Conservation (phyloP, 495 filamentous ascomycete genomes). For the Cercophora sp. region DNA sequence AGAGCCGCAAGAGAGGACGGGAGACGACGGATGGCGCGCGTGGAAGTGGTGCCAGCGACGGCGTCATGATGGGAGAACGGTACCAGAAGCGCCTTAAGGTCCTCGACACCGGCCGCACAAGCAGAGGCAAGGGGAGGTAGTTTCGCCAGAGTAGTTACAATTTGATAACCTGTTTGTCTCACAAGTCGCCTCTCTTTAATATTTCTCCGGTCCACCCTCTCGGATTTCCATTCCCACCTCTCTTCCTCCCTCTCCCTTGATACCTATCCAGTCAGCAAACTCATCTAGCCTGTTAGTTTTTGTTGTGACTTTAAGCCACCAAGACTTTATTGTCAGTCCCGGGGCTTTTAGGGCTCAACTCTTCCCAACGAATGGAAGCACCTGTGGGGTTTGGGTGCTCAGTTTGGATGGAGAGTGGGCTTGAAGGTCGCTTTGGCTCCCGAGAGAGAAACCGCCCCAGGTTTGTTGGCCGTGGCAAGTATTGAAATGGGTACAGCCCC, state of each 20-base stretch:
- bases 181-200: neutral
- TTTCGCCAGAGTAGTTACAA: neutral
- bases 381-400: no score
- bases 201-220: neutral
- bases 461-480: no score
- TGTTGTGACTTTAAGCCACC: no score
- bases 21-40: slow-evolving; percentile 55
- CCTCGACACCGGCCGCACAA: slow-evolving; percentile 55
- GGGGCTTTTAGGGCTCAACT: no score
- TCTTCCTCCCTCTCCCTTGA: neutral
- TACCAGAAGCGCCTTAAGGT: slow-evolving; percentile 74
- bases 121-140: slow-evolving; percentile 40
- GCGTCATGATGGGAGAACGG: slow-evolving; percentile 57
- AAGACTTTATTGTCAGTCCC: no score
- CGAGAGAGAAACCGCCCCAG: no score
- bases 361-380: no score
- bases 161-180: neutral
- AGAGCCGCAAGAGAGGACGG: slow-evolving; percentile 69
- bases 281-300: no score
- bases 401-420: no score
- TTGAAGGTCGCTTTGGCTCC: no score
- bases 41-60: slow-evolving; percentile 50
- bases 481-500: no score
- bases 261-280: neutral
- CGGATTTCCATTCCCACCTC: slow-evolving; percentile 16